Percentiles rank a stretch among this genome's conserved stretches.
Evolutionary conservation across 257 asterid genomes (phyloP).

Genomic region (Petunia secreta): DNA sequence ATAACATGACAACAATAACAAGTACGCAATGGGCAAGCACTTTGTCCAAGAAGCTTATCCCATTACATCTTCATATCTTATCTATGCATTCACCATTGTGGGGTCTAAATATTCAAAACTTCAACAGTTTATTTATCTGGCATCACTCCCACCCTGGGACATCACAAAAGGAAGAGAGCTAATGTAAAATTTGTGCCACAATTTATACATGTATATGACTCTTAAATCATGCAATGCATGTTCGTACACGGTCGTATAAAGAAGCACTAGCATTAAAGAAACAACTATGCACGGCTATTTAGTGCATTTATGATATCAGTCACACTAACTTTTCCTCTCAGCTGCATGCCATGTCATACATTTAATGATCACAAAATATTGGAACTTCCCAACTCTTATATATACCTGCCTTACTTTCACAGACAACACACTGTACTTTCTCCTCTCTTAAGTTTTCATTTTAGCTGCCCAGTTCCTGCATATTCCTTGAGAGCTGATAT

Average conservation of each 20-base stretch:
- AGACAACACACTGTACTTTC: constrained; percentile 40
- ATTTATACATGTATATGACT: constrained; percentile 24
- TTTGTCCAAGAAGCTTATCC: constrained; percentile 70
- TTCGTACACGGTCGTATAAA: constrained; percentile 77
- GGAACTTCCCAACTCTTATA: constrained; percentile 50
- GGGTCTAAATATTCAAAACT: constrained; percentile 47
- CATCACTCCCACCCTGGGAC: constrained; percentile 24
- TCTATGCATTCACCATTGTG: constrained; percentile 55
- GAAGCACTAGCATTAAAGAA: constrained; percentile 33
- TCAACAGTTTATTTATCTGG: constrained; percentile 35
- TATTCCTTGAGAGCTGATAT: constrained; percentile 29
- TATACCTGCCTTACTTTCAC: constrained; percentile 44
- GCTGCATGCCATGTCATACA: constrained; percentile 46
- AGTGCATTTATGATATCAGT: constrained; percentile 35
- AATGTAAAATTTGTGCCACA: constrained; percentile 32
- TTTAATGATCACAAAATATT: constrained; percentile 44
- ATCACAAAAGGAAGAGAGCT: constrained; percentile 15
- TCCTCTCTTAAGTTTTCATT: constrained; percentile 22
- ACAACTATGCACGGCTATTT: constrained; percentile 43
- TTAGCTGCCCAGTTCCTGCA: constrained; percentile 22
- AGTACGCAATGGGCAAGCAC: constrained; percentile 78
- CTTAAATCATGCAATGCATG: constrained; percentile 52
- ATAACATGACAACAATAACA: constrained; percentile 38
- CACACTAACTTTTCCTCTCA: constrained; percentile 53
- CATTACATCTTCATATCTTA: constrained; percentile 65